These are phyloP conservation scores for Erodium moschatum DNA, from an alignment of 441 rosid species.

Conservation along the genomic window DNA sequence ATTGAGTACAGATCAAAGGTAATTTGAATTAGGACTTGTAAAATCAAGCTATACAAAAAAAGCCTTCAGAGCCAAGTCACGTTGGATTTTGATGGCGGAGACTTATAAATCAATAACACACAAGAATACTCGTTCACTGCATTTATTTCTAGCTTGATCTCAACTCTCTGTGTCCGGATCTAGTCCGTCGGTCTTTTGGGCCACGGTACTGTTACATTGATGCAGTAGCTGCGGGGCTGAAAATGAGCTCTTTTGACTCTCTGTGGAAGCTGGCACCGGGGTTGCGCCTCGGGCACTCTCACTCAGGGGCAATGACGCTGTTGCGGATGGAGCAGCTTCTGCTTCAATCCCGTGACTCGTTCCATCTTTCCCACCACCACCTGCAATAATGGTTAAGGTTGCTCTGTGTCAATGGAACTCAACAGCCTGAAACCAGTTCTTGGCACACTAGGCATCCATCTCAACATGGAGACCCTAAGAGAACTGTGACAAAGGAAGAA, in stretches of 20 bases:
- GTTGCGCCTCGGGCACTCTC: constrained; percentile 25
- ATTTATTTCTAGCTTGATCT: background rate
- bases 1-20: background rate
- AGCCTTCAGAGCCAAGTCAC: background rate
- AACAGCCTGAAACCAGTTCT: background rate
- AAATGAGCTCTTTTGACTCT: constrained; percentile 25
- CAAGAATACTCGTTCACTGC: background rate
- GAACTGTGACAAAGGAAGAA: background rate
- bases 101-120: background rate
- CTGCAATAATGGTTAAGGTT: constrained; percentile 7
- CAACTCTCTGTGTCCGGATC: constrained; percentile 2
- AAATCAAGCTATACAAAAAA: background rate
- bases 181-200: constrained; percentile 28
- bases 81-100: background rate
- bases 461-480: background rate
- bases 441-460: background rate
- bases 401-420: background rate
- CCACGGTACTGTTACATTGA: constrained; percentile 27
- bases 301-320: constrained; percentile 24
- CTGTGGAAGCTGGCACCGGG: constrained; percentile 24
- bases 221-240: constrained; percentile 26
- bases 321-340: constrained; percentile 29
- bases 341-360: constrained; percentile 34
- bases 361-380: constrained; percentile 33
- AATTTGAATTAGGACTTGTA: background rate